Percentiles rank a stretch among this genome's conserved stretches.
Conservation (phyloP, 768 basidiomycete genomes). For the Suillus clintonianus region DNA sequence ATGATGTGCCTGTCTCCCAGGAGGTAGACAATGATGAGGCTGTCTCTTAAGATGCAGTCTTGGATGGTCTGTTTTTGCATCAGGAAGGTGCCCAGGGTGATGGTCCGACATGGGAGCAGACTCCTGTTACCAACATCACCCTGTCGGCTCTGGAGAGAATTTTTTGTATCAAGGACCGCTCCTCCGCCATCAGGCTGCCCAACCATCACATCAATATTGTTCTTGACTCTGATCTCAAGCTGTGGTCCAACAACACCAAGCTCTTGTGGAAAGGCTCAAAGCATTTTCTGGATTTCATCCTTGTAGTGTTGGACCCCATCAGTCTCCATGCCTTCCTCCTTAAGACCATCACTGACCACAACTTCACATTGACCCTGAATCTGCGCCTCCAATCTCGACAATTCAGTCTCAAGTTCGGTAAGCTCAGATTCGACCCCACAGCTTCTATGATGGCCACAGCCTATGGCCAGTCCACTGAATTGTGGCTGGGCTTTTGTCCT, state of each 20-base stretch:
- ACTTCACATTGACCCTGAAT: background rate
- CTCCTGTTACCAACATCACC: accelerated
- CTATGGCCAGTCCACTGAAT: background rate
- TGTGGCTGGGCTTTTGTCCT: background rate
- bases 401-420: background rate
- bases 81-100: background rate
- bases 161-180: background rate
- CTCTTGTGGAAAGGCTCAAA: background rate
- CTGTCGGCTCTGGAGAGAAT: background rate
- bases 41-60: background rate
- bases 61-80: background rate
- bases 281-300: background rate
- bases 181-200: background rate
- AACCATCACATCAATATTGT: background rate
- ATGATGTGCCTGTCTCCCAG: background rate
- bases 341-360: background rate
- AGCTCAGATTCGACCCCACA: background rate
- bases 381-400: background rate
- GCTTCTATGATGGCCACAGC: background rate
- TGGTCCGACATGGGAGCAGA: background rate
- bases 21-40: background rate
- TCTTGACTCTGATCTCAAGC: background rate
- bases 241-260: background rate
- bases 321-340: background rate
- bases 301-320: accelerated